phyloP scores from a whole-genome alignment of 2,329 filamentous ascomycete genomes.

The Sclerotinia subarctica region DNA sequence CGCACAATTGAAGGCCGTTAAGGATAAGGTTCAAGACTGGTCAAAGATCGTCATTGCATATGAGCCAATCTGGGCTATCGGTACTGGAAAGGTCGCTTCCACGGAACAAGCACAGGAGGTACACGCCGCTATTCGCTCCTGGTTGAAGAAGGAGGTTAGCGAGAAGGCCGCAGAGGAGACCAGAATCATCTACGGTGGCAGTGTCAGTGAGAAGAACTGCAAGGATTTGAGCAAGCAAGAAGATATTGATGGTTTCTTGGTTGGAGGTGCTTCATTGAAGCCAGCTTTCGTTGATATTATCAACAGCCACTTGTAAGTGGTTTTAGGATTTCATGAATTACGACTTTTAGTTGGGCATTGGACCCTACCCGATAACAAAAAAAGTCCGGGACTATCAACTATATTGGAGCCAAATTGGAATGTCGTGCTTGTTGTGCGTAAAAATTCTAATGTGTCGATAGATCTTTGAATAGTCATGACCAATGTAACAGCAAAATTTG shows the following conservation, averaged over 20 bases:
- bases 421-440: background rate
- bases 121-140: constrained; percentile 85
- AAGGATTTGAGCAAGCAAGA: constrained; percentile 83
- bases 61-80: constrained; percentile 96
- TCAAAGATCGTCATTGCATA: constrained; percentile 93
- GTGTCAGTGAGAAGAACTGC: constrained; percentile 98
- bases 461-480: background rate
- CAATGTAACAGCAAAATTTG: background rate
- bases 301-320: constrained; percentile 50
- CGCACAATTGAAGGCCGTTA: constrained; percentile 77
- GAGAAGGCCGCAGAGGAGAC: constrained; percentile 78
- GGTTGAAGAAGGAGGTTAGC: constrained; percentile 76
- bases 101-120: constrained; percentile 91
- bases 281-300: constrained; percentile 79
- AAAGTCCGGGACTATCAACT: background rate
- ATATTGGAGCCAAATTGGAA: background rate
- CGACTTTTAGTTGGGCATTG: constrained; percentile 23
- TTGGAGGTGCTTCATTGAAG: constrained; percentile 95
- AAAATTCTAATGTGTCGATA: background rate
- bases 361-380: background rate
- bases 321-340: constrained; percentile 24
- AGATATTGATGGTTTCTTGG: constrained; percentile 97
- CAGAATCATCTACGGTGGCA: constrained; percentile 93
- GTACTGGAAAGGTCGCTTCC: constrained; percentile 89
- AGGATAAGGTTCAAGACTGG: constrained; percentile 81